Percentiles rank a stretch among this genome's conserved stretches.
Conservation (phyloP, 2,329 filamentous ascomycete species). For the Arthrobotrys sphaeroides region DNA sequence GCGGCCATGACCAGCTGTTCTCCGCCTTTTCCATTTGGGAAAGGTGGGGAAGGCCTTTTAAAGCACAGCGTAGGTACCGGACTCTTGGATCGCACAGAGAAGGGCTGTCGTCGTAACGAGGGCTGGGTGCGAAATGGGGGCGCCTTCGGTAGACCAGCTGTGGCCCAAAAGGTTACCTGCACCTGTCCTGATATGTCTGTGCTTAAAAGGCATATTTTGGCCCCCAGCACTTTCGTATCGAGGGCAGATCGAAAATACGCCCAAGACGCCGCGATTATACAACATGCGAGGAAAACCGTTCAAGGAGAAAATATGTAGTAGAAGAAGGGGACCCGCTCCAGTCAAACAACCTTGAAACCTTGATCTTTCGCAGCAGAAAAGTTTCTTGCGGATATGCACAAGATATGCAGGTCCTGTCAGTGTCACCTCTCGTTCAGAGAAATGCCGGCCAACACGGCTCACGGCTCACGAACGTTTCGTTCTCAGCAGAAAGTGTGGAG, state of each 20-base stretch:
- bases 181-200: neutral
- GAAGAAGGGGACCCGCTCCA: neutral
- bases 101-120: constrained; percentile 26
- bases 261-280: neutral
- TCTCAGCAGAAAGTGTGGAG: constrained; percentile 8
- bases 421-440: neutral
- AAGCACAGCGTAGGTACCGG: constrained; percentile 14
- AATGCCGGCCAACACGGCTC: constrained; percentile 12
- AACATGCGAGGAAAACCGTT: neutral
- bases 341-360: constrained; percentile 7
- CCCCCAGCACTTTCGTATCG: neutral
- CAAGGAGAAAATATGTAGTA: constrained; percentile 14
- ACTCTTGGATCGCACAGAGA: constrained; percentile 32
- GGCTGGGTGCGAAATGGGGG: constrained; percentile 20
- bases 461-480: constrained; percentile 15
- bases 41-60: constrained; percentile 36
- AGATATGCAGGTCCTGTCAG: constrained; percentile 42
- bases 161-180: neutral
- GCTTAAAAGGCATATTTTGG: neutral
- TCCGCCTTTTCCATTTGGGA: constrained; percentile 46
- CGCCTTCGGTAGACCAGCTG: neutral
- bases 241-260: neutral
- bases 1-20: constrained; percentile 21
- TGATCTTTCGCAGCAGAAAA: constrained; percentile 11
- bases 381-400: constrained; percentile 38